phyloP scores from a whole-genome alignment of 2,329 filamentous ascomycete species.

The Alternaria incomplexa region DNA sequence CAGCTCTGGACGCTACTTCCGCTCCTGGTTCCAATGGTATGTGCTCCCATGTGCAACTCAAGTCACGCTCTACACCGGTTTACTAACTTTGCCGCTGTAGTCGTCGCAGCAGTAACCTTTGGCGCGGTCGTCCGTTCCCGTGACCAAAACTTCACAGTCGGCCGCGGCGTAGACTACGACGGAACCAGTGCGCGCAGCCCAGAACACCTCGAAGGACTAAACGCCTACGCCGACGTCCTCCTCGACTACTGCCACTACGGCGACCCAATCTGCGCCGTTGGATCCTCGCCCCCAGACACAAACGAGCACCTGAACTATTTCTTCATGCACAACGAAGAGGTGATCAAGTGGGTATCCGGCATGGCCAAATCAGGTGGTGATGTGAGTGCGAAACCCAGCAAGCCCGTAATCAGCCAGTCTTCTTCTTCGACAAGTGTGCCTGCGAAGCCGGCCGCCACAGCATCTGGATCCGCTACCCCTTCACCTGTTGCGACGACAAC shows the following conservation, averaged over 20 bases:
- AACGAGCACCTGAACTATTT: slow-evolving; percentile 66
- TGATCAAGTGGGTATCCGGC: slow-evolving; percentile 21
- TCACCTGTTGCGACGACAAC: slow-evolving; percentile 3
- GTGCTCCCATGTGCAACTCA: no score
- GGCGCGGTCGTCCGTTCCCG: slow-evolving; percentile 31
- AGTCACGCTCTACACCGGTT: background rate
- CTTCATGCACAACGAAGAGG: slow-evolving; percentile 30
- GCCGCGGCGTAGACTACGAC: slow-evolving; percentile 28
- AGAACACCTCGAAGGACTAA: slow-evolving; percentile 22
- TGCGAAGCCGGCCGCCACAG: slow-evolving; percentile 5
- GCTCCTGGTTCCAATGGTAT: slow-evolving; percentile 35
- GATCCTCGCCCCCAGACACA: slow-evolving; percentile 58
- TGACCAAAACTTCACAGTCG: slow-evolving; percentile 33
- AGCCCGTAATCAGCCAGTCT: slow-evolving; percentile 5
- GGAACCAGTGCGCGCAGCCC: slow-evolving; percentile 28
- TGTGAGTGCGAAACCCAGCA: slow-evolving; percentile 19
- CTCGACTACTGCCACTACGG: slow-evolving; percentile 68
- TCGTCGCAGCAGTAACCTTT: slow-evolving; percentile 34
- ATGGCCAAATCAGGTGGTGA: slow-evolving; percentile 21
- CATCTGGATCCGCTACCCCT: background rate
- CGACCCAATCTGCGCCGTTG: slow-evolving; percentile 68
- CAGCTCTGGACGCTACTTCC: slow-evolving; percentile 28
- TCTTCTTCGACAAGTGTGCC: background rate
- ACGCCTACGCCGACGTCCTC: slow-evolving; percentile 50
- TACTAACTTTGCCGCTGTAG: slow-evolving; percentile 13